These are phyloP conservation scores for Tetrapisispora namnaoensis DNA, from an alignment of 805 yeast genomes.

Conservation along the genomic window DNA sequence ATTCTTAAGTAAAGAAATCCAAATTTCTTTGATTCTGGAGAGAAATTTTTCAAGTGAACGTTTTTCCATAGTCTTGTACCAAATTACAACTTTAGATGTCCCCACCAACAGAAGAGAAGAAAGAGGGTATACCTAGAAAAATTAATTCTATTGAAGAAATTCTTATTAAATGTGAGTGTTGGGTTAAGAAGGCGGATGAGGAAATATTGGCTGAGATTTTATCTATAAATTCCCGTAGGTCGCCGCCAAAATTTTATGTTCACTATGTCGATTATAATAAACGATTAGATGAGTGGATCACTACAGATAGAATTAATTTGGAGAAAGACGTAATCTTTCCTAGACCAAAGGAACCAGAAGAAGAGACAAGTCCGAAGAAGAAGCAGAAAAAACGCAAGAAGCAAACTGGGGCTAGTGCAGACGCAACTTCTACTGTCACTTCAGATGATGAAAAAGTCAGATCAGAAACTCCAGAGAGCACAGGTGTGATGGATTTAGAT, in stretches of 20 bases:
- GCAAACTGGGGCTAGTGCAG: slow-evolving; percentile 5
- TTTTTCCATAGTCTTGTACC: no score
- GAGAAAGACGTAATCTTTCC: slow-evolving; percentile 65
- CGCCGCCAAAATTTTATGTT: slow-evolving; percentile 74
- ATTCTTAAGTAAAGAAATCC: no score
- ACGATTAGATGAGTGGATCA: slow-evolving; percentile 93
- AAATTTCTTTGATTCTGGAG: no score
- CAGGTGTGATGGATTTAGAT: slow-evolving; percentile 77
- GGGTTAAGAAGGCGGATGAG: slow-evolving; percentile 72
- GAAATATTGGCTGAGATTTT: slow-evolving; percentile 76
- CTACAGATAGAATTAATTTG: slow-evolving; percentile 59
- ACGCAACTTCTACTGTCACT: not conserved
- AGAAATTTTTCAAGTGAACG: no score
- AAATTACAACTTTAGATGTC: not conserved
- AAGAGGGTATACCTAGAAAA: slow-evolving; percentile 18
- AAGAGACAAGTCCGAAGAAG: slow-evolving; percentile 29
- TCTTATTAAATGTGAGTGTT: slow-evolving; percentile 70
- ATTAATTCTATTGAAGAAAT: slow-evolving; percentile 39
- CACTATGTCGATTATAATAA: slow-evolving; percentile 93
- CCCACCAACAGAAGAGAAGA: slow-evolving; percentile 2
- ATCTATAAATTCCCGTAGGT: slow-evolving; percentile 64
- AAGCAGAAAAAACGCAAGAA: slow-evolving; percentile 32
- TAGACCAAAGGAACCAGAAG: slow-evolving; percentile 42
- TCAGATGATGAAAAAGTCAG: slow-evolving; percentile 8
- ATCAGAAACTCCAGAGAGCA: slow-evolving; percentile 22